Base-by-base conservation (phyloP, 75 land plant genomes). In the Ceratopteris richardii region DNA sequence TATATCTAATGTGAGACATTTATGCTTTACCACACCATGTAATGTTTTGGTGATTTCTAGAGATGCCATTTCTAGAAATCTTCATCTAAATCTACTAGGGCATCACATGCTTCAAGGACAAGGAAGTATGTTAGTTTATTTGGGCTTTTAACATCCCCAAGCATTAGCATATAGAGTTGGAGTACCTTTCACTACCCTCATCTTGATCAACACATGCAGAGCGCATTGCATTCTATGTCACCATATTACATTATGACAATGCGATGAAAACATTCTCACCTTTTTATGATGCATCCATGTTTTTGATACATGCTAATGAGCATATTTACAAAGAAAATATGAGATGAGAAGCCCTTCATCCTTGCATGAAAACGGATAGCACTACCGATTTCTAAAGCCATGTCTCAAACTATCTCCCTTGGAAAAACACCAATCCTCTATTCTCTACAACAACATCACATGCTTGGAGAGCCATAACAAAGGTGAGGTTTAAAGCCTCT, bases 151-250 rank as follows among this genome's bases (percentile, higher is more conserved):
- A 63, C 64, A 54, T 24, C 28, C 63, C 29, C 24, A 2, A 73
- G 68, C 86, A 83, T 79, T 37, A 12, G 43, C 36, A 50, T 18
- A 51, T 76, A 79, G 39, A 33, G 67, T 33, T 31, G 33, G n/a
- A 83, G 50, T 20, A 79, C 29, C 56, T 67, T 64, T n/a, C n/a
- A 1, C 57, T 44, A 19, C 33, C 66, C 37, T 57, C 31, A 0
- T 62, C 50, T 51, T 68, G 54, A 29, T 58, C 76, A 0, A 70
- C 69, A 69, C 68, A 72, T 23, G 71, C 76, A 11, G 78, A 57
- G 54, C 75, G 66, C 60, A 78, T 62, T 11, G 82, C 73, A 58
- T 78, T 83, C 86, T 82, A 83, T 60, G 86, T 70, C 0, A 79
- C 80, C 20, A 54, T 64, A 36, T 73, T 77, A 12, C 69, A 71